Evolutionary conservation across 805 yeast species (phyloP), one percentile per base, ranked within the genome.

Genomic region (Kluyveromyces aestuarii): DNA sequence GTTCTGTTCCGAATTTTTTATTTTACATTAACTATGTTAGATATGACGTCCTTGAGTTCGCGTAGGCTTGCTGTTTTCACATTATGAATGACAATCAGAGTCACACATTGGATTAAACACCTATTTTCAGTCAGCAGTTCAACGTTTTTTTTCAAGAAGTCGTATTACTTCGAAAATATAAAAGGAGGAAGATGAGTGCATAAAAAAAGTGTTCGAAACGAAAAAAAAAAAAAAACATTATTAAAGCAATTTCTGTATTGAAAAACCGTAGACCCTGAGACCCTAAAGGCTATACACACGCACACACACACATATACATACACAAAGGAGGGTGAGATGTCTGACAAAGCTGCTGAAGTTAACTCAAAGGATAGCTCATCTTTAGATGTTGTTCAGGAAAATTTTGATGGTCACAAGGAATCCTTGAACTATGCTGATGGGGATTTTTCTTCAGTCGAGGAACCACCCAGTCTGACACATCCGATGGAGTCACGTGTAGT

Each of bases 401-500:
- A 43, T 14, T n/a, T 33, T 25, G 41, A 25, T 16, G 46, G 35
- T 18, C 8, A 37, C 2, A 37, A 44, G 41, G 40, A 36, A 17
- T 8, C 36, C 10, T 27, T 14, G 36, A 21, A 37, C 11, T 17
- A 61, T 2, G 66, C 59, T n/a, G 62, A 58, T 19, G 63, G 59
- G 44, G 53, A 52, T 16, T 25, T 59, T 30, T 21, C 45, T 13
- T 19, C 33, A 9, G 16, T 25, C 17, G 39, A 43, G 18, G 45
- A 43, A 35, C 45, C 39, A 11, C 66, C 66, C 4, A 56, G 61
- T 8, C 21, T 58, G 18, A 46, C 56, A 5, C 66, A 62, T 44
- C 66, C 63, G 1, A 58, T 64, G 52, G 72, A 69, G 49, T 55
- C 54, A 30, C 51, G 53, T 27, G 61, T 74, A n/a, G 50, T 72